phyloP scores from a whole-genome alignment of 1,284 basidiomycete genomes.

The Puccinia triticina region DNA sequence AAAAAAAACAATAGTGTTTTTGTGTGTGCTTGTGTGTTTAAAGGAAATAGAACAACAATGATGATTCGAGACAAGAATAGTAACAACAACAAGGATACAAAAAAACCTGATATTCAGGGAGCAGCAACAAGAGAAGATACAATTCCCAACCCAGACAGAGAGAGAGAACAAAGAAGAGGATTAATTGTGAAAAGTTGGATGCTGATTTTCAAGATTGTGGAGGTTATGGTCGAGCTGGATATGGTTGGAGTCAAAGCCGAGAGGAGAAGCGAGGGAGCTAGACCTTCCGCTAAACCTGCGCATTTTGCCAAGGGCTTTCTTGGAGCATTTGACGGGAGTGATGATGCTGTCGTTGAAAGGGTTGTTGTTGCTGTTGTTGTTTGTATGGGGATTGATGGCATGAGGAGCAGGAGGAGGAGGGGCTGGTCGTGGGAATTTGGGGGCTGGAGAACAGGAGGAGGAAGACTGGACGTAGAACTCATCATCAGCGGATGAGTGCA shows the following conservation, averaged over 20 bases:
- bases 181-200: not conserved
- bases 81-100: not conserved
- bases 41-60: no score
- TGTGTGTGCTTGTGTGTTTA: no score
- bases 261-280: not conserved
- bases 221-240: not conserved
- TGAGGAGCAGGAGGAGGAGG: not conserved
- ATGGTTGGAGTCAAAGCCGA: not conserved
- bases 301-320: constrained; percentile 47
- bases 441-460: not conserved
- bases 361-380: not conserved
- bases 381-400: not conserved
- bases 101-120: not conserved
- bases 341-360: not conserved
- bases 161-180: not conserved
- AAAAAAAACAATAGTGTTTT: no score
- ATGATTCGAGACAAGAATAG: no score
- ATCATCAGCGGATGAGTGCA: not conserved
- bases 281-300: constrained; percentile 9
- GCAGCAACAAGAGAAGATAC: not conserved
- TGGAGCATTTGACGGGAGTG: constrained; percentile 22
- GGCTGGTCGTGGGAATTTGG: not conserved
- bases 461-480: not conserved
- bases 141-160: not conserved
- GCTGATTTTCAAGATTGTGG: not conserved